A percentile compares a stretch with the other conserved stretches of the same genome.
phyloP scores from a whole-genome alignment of 495 filamentous ascomycete genomes.

The Acidiella bohemica region DNA sequence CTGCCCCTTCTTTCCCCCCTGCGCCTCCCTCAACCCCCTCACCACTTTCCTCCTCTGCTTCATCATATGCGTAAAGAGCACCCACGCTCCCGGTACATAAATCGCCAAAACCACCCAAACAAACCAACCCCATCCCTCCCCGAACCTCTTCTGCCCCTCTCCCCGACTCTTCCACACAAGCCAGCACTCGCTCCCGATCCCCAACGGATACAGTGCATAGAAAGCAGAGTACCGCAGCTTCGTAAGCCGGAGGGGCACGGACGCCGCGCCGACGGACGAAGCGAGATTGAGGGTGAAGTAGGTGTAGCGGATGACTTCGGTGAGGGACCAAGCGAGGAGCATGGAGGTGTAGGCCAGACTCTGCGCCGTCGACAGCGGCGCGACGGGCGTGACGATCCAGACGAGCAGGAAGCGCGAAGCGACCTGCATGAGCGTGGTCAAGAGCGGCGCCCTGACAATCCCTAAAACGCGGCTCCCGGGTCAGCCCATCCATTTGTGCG shows the following conservation, averaged over 20 bases:
- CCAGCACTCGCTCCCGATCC: constrained; percentile 72
- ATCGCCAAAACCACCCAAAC: constrained; percentile 29
- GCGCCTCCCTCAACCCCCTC: too few relatives aligned
- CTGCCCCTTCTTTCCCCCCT: too few relatives aligned
- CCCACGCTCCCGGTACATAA: constrained; percentile 51
- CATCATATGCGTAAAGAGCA: constrained; percentile 92
- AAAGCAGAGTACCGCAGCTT: constrained; percentile 93
- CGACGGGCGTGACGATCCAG: constrained; percentile 60
- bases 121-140: constrained; percentile 40
- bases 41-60: constrained; percentile 46
- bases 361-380: constrained; percentile 40
- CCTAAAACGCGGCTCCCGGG: too few relatives aligned
- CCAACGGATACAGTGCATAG: constrained; percentile 80
- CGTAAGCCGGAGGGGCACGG: constrained; percentile 48
- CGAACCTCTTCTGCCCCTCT: constrained; percentile 38
- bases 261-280: too few relatives aligned
- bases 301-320: constrained; percentile 77
- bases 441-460: constrained; percentile 67
- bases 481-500: too few relatives aligned
- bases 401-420: constrained; percentile 68
- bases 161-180: constrained; percentile 55
- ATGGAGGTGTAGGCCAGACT: constrained; percentile 49
- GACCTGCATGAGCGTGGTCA: constrained; percentile 84
- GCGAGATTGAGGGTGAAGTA: constrained; percentile 67
- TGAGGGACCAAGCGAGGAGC: constrained; percentile 70